Conservation (phyloP, 2,329 filamentous ascomycete genomes). For the Paraphoma chrysanthemicola region DNA sequence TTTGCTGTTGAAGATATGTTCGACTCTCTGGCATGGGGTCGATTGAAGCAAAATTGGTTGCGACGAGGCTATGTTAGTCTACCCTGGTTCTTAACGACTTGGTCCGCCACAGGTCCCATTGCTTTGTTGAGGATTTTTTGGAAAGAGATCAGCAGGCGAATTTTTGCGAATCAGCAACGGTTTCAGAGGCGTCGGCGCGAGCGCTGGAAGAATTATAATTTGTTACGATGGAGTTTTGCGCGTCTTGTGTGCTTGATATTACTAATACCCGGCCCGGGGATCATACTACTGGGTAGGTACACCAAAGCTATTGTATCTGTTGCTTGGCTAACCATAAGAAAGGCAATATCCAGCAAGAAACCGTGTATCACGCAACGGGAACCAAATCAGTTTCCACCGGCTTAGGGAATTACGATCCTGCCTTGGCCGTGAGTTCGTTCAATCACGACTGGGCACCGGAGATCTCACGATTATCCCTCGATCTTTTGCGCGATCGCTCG, state of each 20-base stretch:
- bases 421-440: neutral
- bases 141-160: too few relatives aligned
- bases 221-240: too few relatives aligned
- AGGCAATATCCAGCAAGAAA: neutral
- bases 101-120: too few relatives aligned
- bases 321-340: neutral
- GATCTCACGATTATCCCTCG: neutral
- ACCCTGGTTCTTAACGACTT: too few relatives aligned
- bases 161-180: too few relatives aligned
- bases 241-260: too few relatives aligned
- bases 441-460: neutral
- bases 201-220: too few relatives aligned
- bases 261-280: neutral
- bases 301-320: too few relatives aligned
- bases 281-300: neutral
- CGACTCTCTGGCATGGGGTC: slow-evolving; percentile 19
- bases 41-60: slow-evolving; percentile 1
- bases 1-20: slow-evolving; percentile 18
- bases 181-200: too few relatives aligned
- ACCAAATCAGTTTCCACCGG: neutral
- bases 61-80: neutral
- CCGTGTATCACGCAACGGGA: neutral
- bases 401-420: neutral
- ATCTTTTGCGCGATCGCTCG: neutral
- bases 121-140: too few relatives aligned